These are phyloP conservation scores for Hymenoscyphus scutula DNA, from an alignment of 2,329 filamentous ascomycete genomes.

Conservation along the genomic window DNA sequence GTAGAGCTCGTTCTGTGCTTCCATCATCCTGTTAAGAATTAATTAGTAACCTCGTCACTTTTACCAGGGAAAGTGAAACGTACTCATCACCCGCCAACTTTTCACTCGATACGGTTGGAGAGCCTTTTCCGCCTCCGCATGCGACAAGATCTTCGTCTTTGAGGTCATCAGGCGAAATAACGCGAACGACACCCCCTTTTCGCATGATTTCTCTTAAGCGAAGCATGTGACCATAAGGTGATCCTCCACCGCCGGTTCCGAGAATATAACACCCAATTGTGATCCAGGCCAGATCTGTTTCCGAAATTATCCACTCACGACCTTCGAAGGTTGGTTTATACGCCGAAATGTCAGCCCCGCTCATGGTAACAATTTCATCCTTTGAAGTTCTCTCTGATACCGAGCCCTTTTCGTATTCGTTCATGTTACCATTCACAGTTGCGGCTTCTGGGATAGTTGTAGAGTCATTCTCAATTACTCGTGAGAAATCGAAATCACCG, in stretches of 20 bases:
- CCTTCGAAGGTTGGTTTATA: constrained; percentile 44
- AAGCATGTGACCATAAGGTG: constrained; percentile 51
- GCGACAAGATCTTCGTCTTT: constrained; percentile 46
- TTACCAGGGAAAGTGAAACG: constrained; percentile 42
- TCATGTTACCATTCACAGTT: constrained; percentile 20
- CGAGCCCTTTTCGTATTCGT: constrained; percentile 30
- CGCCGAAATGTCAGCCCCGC: constrained; percentile 49
- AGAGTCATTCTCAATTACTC: background rate
- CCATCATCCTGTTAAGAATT: constrained; percentile 33
- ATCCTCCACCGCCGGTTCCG: constrained; percentile 48
- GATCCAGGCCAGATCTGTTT: constrained; percentile 46
- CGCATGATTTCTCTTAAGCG: constrained; percentile 51
- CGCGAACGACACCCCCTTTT: constrained; percentile 48
- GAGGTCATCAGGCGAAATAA: constrained; percentile 50
- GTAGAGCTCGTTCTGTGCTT: constrained; percentile 32
- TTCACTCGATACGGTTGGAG: constrained; percentile 44
- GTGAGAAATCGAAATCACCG: constrained; percentile 48
- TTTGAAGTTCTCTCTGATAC: constrained; percentile 46
- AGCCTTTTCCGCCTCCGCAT: constrained; percentile 45
- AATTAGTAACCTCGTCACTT: constrained; percentile 45
- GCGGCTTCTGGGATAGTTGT: constrained; percentile 5
- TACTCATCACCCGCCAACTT: constrained; percentile 43
- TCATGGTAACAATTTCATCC: constrained; percentile 56
- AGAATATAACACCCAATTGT: constrained; percentile 48
- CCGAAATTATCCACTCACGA: constrained; percentile 43